These are phyloP conservation scores for Flaveria brownii DNA, from an alignment of 129 eudicot genomes.

Conservation along the genomic window DNA sequence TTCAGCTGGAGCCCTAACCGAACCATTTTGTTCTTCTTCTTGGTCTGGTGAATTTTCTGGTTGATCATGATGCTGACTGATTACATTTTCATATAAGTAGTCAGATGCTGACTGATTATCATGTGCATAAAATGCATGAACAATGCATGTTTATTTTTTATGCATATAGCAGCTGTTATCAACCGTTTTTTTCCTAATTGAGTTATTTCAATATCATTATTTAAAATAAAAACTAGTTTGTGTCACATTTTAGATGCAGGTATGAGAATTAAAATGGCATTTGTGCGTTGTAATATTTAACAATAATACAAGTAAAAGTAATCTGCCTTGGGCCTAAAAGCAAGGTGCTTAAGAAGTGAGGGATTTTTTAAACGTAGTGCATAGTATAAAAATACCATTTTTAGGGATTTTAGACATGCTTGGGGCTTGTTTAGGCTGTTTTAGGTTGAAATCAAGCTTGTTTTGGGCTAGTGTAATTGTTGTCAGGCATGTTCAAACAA, in stretches of 20 bases:
- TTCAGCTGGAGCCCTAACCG: conserved; percentile 50
- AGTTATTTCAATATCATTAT: background rate
- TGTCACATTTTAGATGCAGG: background rate
- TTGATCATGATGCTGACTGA: conserved; percentile 62
- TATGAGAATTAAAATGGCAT: background rate
- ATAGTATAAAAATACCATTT: too few relatives aligned
- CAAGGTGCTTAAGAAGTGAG: background rate
- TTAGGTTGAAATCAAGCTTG: too few relatives aligned
- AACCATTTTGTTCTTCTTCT: conserved; percentile 49
- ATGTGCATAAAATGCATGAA: conserved; percentile 1
- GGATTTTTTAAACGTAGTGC: too few relatives aligned
- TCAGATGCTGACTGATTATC: conserved; percentile 22
- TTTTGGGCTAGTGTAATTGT: too few relatives aligned
- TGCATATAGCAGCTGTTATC: background rate
- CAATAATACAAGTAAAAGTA: background rate
- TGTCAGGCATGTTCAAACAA: too few relatives aligned
- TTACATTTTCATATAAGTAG: conserved; percentile 25
- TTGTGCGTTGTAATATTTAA: background rate
- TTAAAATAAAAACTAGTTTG: background rate
- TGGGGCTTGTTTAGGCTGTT: too few relatives aligned
- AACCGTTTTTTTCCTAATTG: background rate
- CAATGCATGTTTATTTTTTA: conserved; percentile 4
- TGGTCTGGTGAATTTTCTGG: conserved; percentile 50
- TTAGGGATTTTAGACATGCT: too few relatives aligned
- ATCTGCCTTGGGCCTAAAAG: background rate